Evolutionary conservation across 257 asterid species (phyloP).

Genomic region (Euphrasia confusa): DNA sequence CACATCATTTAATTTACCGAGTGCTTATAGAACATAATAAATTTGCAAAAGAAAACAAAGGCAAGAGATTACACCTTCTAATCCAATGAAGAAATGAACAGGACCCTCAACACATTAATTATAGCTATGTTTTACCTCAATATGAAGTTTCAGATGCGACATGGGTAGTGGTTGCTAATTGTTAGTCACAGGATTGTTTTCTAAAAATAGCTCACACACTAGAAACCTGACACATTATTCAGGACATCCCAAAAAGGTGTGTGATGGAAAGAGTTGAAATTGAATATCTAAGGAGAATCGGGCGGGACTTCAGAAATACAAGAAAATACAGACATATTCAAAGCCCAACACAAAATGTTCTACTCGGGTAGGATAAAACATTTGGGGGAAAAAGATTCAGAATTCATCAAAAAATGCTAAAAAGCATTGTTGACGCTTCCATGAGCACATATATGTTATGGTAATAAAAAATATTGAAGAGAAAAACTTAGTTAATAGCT

Average conservation of each 20-base stretch:
- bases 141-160: background rate
- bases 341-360: background rate
- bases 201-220: too few species aligned
- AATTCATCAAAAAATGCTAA: background rate
- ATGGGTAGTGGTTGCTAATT: background rate
- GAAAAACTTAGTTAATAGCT: slow-evolving; percentile 6
- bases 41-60: background rate
- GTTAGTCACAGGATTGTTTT: background rate
- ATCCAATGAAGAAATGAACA: background rate
- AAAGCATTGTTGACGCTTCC: background rate
- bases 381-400: background rate
- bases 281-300: too few species aligned
- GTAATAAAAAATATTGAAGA: background rate
- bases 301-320: too few species aligned
- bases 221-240: too few species aligned
- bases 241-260: too few species aligned
- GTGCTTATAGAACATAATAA: background rate
- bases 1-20: background rate
- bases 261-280: too few species aligned
- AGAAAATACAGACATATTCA: background rate
- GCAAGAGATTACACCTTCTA: too few species aligned
- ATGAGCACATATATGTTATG: background rate
- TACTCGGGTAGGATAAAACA: background rate
- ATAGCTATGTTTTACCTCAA: background rate
- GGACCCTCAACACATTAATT: background rate